Base-by-base conservation (phyloP, 2,329 filamentous ascomycete species). In the Chrysoporthe puriensis region DNA sequence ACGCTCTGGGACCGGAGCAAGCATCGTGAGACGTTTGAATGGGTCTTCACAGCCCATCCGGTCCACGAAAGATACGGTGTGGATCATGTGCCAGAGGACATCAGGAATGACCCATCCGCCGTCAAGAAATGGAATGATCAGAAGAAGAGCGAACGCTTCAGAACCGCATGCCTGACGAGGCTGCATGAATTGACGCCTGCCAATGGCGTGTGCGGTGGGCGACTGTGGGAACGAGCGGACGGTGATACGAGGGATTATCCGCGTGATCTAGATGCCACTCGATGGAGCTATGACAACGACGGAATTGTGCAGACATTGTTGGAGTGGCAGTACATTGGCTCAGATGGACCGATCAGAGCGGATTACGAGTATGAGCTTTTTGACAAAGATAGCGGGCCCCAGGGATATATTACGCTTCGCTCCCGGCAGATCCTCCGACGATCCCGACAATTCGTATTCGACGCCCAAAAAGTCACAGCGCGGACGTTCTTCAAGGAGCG, bases 141-240 rank as follows among this genome's bases (percentile, higher is more conserved):
- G 42, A 63, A 56, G 52, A 63, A 21, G 3, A 50, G 11, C 8
- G 59, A 60, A 34, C 66, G 60, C 8, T 14, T 54, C 21, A 62
- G 56, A 16, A 11, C 50, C 50, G 66, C 66, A 7, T 63, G 66
- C 34, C 9, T 68, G 8, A 66, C 63, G 18, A 42, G 60, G 14
- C 59, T 63, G 42, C 16, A 18, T n/a, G 42, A 52, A 3, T 46
- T 66, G 63, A 63, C 58, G 4, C 63, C 63, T 14, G 59, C 44
- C n/a, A 62, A 68, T 44, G 66, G 63, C 42, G 36, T 68, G 16
- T 16, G 21, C 32, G 36, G 50, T 32, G 57, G 43, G 16, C 14
- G 58, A 26, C 34, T 18, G 21, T 62, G 59, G 66, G 26, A 34
- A 26, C 63, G 66, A 14, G 6, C 36, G 11, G n/a, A 54, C 18